Percentiles rank a stretch among this genome's conserved stretches.
Evolutionary conservation across 495 filamentous ascomycete species (phyloP).

Genomic region (Podospora tetraspora): DNA sequence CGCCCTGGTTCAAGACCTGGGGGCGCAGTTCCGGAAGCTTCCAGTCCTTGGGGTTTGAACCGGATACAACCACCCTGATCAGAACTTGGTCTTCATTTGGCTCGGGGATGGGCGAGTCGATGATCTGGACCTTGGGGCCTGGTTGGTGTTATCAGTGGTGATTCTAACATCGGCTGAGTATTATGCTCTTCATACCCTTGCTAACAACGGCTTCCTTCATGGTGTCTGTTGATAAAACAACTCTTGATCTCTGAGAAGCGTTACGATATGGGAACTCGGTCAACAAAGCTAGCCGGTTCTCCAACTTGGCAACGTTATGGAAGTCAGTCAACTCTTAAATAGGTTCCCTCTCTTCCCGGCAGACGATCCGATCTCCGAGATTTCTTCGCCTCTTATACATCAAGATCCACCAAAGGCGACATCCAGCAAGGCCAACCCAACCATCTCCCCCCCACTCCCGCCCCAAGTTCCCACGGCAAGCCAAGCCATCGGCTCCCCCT

Average conservation of each 20-base stretch:
- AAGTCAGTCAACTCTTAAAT: background rate
- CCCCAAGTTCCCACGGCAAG: background rate
- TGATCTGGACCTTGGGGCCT: constrained; percentile 52
- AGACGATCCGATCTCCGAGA: background rate
- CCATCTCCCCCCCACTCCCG: background rate
- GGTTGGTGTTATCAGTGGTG: background rate
- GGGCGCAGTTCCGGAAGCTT: constrained; percentile 38
- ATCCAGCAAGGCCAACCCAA: background rate
- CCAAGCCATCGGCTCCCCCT: background rate
- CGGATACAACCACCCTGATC: constrained; percentile 62
- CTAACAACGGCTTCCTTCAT: constrained; percentile 67
- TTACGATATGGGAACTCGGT: background rate
- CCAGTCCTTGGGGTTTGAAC: constrained; percentile 81
- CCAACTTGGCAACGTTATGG: background rate
- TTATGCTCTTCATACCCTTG: constrained; percentile 28
- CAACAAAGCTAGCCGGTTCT: background rate
- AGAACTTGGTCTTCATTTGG: constrained; percentile 59
- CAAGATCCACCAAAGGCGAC: background rate
- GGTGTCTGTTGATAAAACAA: background rate
- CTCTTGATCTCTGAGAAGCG: background rate
- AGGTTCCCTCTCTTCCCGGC: background rate
- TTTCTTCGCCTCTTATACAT: background rate
- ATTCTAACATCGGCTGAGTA: background rate
- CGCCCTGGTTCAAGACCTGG: constrained; percentile 50
- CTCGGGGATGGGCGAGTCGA: constrained; percentile 58